These are phyloP conservation scores for Alopecurus myosuroides DNA, from an alignment of 176 grass and related monocot genomes.

Conservation along the genomic window DNA sequence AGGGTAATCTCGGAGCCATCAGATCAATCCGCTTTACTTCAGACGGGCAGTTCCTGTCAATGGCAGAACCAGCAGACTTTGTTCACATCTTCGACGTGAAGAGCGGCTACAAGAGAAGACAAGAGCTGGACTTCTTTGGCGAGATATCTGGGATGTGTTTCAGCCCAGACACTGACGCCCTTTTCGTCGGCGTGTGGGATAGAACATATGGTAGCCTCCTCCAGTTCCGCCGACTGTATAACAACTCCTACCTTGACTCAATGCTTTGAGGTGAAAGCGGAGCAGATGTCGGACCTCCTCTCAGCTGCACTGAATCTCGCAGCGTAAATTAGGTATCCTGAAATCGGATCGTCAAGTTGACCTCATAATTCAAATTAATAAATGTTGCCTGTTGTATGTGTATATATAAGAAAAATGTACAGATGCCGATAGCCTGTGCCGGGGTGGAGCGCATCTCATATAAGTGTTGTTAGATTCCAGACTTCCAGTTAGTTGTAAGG, in stretches of 20 bases:
- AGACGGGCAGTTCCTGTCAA: conserved; percentile 87
- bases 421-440: conserved; percentile 12
- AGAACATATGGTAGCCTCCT: conserved; percentile 91
- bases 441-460: conserved; percentile 1
- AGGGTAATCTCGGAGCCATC: conserved; percentile 89
- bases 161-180: conserved; percentile 70
- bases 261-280: conserved; percentile 42
- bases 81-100: conserved; percentile 75
- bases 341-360: conserved; percentile 28
- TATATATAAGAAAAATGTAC: conserved; percentile 54
- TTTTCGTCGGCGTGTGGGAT: conserved; percentile 91
- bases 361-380: conserved; percentile 44
- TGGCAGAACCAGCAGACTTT: conserved; percentile 94
- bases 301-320: conserved; percentile 22
- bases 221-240: conserved; percentile 63
- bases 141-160: conserved; percentile 88
- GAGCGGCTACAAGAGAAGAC: conserved; percentile 65
- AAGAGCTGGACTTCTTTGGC: conserved; percentile 97
- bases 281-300: background rate
- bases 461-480: background rate
- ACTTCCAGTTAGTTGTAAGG: background rate
- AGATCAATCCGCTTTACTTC: conserved; percentile 82
- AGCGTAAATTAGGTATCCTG: conserved; percentile 32
- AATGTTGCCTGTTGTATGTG: conserved; percentile 30
- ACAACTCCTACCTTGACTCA: conserved; percentile 67